phyloP scores from a whole-genome alignment of 2,329 filamentous ascomycete genomes.

The Fusarium aywerte region DNA sequence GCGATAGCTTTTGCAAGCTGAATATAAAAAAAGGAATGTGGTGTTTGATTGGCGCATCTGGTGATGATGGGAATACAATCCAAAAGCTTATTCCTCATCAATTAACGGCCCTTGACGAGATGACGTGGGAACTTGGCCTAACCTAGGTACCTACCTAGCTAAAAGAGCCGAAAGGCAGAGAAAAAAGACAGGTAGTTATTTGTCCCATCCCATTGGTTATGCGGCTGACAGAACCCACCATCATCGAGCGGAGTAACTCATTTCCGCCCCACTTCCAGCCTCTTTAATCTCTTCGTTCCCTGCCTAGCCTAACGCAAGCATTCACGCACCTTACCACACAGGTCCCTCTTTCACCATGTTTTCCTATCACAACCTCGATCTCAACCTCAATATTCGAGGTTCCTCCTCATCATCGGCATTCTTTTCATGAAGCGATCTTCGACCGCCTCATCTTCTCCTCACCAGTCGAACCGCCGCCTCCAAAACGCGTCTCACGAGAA shows the following conservation, averaged over 20 bases:
- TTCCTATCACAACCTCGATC: neutral
- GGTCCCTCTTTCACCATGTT: neutral
- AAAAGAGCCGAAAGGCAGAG: too few relatives aligned
- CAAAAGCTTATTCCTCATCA: too few relatives aligned
- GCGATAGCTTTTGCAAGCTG: too few relatives aligned
- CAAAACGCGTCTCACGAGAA: slow-evolving; percentile 4
- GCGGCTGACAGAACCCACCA: too few relatives aligned
- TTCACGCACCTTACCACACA: neutral
- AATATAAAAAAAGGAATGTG: too few relatives aligned
- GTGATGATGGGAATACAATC: too few relatives aligned
- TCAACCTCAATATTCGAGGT: neutral
- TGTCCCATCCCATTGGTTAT: too few relatives aligned
- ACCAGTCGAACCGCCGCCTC: neutral
- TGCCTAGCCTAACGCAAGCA: neutral
- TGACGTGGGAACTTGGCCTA: too few relatives aligned
- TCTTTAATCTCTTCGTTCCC: neutral
- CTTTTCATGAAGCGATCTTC: neutral
- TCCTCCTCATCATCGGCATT: neutral
- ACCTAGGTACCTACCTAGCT: too few relatives aligned
- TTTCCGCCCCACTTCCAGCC: neutral
- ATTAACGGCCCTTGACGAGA: too few relatives aligned
- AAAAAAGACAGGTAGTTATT: too few relatives aligned
- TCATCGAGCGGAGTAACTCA: neutral
- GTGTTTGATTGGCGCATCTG: too few relatives aligned
- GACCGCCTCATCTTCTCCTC: rapidly evolving